Evolutionary conservation across 1,284 basidiomycete species (phyloP).

Genomic region (Xerocomus amazonicus): DNA sequence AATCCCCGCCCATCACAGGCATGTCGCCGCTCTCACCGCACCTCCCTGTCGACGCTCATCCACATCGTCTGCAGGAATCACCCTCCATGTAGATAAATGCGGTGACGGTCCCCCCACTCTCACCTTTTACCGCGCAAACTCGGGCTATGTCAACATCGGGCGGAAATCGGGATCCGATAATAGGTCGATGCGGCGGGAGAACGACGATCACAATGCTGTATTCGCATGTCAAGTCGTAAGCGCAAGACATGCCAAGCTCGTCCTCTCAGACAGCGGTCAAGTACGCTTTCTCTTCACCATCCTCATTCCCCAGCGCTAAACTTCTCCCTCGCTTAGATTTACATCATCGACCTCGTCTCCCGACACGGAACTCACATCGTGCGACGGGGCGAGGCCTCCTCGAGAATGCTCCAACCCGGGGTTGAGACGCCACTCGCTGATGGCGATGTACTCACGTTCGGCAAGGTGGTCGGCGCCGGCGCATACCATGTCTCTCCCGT

Average conservation of each 20-base stretch:
- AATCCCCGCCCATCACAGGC: slow-evolving; percentile 16
- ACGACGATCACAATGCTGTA: slow-evolving; percentile 33
- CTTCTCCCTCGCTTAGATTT: slow-evolving; percentile 21
- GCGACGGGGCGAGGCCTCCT: slow-evolving; percentile 17
- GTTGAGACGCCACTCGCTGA: slow-evolving; percentile 48
- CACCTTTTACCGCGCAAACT: slow-evolving; percentile 27
- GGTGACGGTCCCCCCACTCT: slow-evolving; percentile 30
- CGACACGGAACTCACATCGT: slow-evolving; percentile 32
- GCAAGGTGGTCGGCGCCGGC: slow-evolving; percentile 63
- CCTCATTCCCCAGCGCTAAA: slow-evolving; percentile 11
- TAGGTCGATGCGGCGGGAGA: slow-evolving; percentile 35
- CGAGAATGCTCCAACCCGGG: slow-evolving; percentile 26
- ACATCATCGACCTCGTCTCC: slow-evolving; percentile 33
- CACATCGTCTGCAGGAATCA: slow-evolving; percentile 20
- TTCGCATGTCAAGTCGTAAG: slow-evolving; percentile 34
- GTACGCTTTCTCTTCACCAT: slow-evolving; percentile 11
- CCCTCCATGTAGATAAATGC: slow-evolving; percentile 30
- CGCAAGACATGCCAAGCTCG: slow-evolving; percentile 33
- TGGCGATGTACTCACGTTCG: slow-evolving; percentile 68
- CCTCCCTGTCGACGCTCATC: slow-evolving; percentile 12
- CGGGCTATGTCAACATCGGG: slow-evolving; percentile 29
- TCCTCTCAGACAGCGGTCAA: slow-evolving; percentile 32
- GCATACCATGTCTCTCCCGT: slow-evolving; percentile 57
- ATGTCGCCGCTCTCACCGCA: slow-evolving; percentile 15
- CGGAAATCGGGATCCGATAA: slow-evolving; percentile 35